Base-by-base conservation (phyloP, 768 basidiomycete genomes). In the Suillus brevipes region DNA sequence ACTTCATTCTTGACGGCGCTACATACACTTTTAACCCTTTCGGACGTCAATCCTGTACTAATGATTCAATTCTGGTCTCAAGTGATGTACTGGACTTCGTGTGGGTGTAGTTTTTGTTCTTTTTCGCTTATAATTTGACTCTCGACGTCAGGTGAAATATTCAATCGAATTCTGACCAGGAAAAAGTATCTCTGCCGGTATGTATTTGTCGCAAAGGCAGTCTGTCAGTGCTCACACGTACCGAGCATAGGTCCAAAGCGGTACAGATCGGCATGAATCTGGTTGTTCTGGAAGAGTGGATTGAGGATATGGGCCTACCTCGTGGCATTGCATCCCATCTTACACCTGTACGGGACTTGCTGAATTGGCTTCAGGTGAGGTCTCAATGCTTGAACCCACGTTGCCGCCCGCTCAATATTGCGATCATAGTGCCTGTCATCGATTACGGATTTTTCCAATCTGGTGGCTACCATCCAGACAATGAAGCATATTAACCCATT, bases 81-180 rank as follows among this genome's bases (percentile, higher is more conserved):
- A 77, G 88, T 97, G n/a, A 90, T 97, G 82, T 98, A 96, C 74
- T 99, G 97, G 97, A 90, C 95, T 62, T 90, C 95, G 28, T 94
- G 95, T 92, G 82, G 82, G 89, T 75, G n/a, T 70, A 14, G 12
- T 53, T 43, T 45, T 23, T 18, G 28, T 62, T 37, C 23, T 60
- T 43, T 52, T 25, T 47, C 23, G 38, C 71, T 69, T 14, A 67
- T 55, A 62, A 61, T 69, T 36, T 58, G 62, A 38, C 67, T 66
- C 60, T 64, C 65, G 64, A 9, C 60, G 36, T 61, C 45, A 94
- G 92, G 92, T 73, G 92, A 94, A 77, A 84, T 89, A 49, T 94
- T 94, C 78, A 95, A 94, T 73, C 87, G 93, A 45, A 81, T 95
- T 42, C 77, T 94, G 49, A 92, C 89, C n/a, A 87, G 96, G 63